Conservation (phyloP, 768 basidiomycete genomes). For the Boletus reticuloceps region DNA sequence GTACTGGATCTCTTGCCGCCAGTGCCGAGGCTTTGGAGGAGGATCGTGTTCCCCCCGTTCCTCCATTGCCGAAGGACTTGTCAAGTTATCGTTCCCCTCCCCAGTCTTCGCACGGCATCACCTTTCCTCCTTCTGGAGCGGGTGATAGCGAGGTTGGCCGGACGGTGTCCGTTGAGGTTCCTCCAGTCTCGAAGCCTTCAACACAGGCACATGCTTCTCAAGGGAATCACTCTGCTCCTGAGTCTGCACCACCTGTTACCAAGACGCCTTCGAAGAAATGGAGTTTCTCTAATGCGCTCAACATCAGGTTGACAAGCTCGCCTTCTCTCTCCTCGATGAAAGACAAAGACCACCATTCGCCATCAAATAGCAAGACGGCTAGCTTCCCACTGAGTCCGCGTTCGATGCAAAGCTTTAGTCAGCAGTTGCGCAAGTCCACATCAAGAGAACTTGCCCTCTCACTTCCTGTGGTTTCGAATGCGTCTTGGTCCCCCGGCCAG, state of each 20-base stretch:
- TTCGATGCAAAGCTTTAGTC: constrained; percentile 58
- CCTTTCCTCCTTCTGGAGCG: constrained; percentile 45
- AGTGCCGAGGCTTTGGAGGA: constrained; percentile 62
- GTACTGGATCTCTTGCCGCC: constrained; percentile 57
- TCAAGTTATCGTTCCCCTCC: constrained; percentile 74
- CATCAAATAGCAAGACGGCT: constrained; percentile 43
- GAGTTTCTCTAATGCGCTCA: constrained; percentile 88
- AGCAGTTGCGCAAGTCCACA: constrained; percentile 63
- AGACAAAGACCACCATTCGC: constrained; percentile 37
- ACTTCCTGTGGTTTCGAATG: constrained; percentile 40
- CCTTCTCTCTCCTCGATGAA: constrained; percentile 57
- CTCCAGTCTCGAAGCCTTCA: constrained; percentile 29
- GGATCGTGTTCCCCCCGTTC: constrained; percentile 83
- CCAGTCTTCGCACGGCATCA: constrained; percentile 51
- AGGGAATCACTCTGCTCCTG: constrained; percentile 39
- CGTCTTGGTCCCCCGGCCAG: constrained; percentile 66
- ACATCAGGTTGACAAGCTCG: constrained; percentile 67
- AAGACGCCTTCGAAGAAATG: constrained; percentile 95
- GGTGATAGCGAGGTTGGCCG: constrained; percentile 50
- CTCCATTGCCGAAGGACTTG: constrained; percentile 88
- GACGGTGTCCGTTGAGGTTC: constrained; percentile 51
- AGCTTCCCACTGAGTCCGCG: constrained; percentile 65
- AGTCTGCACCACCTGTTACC: constrained; percentile 45
- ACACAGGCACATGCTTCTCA: constrained; percentile 28
- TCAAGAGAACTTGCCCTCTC: constrained; percentile 63